Base-by-base conservation (phyloP, 768 basidiomycete genomes). In the Collybiopsis confluens region DNA sequence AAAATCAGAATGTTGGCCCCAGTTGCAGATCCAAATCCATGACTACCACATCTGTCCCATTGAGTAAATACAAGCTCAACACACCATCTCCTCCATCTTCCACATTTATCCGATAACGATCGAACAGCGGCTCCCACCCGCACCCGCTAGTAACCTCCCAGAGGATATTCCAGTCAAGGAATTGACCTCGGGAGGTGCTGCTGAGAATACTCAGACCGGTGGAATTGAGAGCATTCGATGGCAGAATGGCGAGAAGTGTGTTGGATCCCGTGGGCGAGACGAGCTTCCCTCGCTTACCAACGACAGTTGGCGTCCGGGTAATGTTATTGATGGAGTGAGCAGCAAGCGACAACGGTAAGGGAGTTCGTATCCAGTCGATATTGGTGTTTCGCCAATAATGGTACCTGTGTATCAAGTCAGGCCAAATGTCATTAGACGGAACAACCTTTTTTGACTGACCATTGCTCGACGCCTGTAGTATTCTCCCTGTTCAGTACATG, bases 211-310 rank as follows among this genome's bases (percentile, higher is more conserved):
- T 70, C 24, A 68, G 43, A 13, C 62, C 67, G 6, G 62, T 67
- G 13, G 70, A 66, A 51, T 68, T 65, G 7, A 61, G 57, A 15
- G 67, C 65, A 58, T 73, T 73, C 5, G 68, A 68, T 20, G 71
- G 71, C 15, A 71, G 56, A 28, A 69, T 57, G 10, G 65, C 65
- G 23, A 70, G 58, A 2, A 71, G 55, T 8, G 56, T 59, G 15
- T 52, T 16, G 16, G 23, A 27, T 27, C 45, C 44, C 3, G 57
- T 49, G 36, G 56, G 50, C 7, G 58, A 50, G 33, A 62, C 66
- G 36, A 71, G 60, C 56, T 71, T 72, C 27, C 70, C 71, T 54
- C 70, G 66, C 54, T 73, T 72, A 30, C 71, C 70, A 56, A 68
- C 71, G 33, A 68, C 66, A 2, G 68, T 70, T 1, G 68, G 68